These are phyloP conservation scores for Psidium friedrichsthalianum DNA, from an alignment of 345 rosid species.

Conservation along the genomic window DNA sequence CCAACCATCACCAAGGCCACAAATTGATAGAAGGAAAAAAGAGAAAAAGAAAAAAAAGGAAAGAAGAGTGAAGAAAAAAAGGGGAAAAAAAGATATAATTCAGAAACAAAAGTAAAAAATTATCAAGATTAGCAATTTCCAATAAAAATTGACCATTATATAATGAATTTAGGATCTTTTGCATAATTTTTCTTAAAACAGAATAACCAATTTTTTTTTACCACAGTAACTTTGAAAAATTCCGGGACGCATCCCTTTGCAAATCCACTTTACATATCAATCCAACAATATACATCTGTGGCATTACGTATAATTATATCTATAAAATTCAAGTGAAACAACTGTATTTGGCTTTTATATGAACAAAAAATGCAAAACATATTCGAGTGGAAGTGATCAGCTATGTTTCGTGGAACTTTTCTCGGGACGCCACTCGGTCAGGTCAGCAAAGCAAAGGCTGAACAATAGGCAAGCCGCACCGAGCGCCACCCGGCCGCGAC, in stretches of 20 bases:
- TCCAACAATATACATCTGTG: neutral
- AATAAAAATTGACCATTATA: fast-evolving
- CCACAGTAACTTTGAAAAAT: neutral
- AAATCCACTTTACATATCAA: neutral
- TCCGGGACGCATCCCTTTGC: neutral
- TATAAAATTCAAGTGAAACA: too few relatives aligned
- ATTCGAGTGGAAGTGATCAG: neutral
- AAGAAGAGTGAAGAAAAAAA: neutral
- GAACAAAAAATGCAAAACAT: neutral
- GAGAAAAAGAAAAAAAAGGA: neutral
- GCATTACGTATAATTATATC: too few relatives aligned
- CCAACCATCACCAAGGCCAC: fast-evolving
- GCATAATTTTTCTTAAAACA: neutral
- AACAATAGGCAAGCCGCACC: neutral
- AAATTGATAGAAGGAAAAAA: fast-evolving
- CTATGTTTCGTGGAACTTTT: neutral
- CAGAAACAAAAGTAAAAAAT: neutral
- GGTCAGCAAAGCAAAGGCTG: neutral
- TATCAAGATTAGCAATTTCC: fast-evolving
- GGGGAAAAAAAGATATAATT: too few relatives aligned
- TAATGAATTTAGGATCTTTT: neutral
- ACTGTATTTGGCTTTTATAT: too few relatives aligned
- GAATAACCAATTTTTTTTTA: neutral
- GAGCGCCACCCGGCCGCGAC: neutral
- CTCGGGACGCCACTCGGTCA: neutral